Evolutionary conservation across 306 rosid species (phyloP), one percentile per base, ranked within the genome.

Genomic region (Quercus bicolor): DNA sequence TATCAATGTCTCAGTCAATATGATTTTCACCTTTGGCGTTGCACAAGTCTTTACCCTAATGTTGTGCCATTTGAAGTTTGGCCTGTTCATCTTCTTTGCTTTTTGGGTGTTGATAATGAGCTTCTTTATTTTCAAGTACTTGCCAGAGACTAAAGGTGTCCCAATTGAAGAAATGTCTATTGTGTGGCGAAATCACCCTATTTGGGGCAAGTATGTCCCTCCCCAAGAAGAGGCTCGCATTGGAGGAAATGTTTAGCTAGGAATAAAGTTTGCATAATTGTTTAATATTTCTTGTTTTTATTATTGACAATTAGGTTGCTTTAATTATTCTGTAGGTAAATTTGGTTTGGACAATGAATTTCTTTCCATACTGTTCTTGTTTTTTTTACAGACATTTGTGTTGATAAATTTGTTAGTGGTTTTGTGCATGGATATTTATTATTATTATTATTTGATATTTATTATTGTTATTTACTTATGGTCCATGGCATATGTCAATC

Each of bases 111-210:
- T 88, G 16, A 29, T 90, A 18, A 90, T 90, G 95, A 91, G 84
- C 34, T 0, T 40, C 16, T 89, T 93, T 72, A 84, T 93, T 73
- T 85, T 86, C 86, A 77, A 81, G 48, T 77, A 77, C 6, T 75
- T 91, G 62, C 94, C 96, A 0, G 97, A 89, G 76, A 94, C 96
- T 2, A 91, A 90, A 62, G 96, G 98, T 10, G 74, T 91, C 7
- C 96, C 95, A 0, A 89, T 94, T 7, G 97, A 90, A 75, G 96
- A 91, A 53, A 94, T 94, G 97, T 1, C 19, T 6, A 3, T 1
- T 59, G 83, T 90, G 45, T 91, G 98, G 97, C 51, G 55, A 70
- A 77, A 81, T 5, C 96, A 94, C 26, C 89, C 93, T 14, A 69
- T 65, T 53, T 93, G 98, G 98, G 7, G 83, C 4, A 90, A 74